Conservation (phyloP, 495 filamentous ascomycete genomes). For the Cladorrhinum samala region DNA sequence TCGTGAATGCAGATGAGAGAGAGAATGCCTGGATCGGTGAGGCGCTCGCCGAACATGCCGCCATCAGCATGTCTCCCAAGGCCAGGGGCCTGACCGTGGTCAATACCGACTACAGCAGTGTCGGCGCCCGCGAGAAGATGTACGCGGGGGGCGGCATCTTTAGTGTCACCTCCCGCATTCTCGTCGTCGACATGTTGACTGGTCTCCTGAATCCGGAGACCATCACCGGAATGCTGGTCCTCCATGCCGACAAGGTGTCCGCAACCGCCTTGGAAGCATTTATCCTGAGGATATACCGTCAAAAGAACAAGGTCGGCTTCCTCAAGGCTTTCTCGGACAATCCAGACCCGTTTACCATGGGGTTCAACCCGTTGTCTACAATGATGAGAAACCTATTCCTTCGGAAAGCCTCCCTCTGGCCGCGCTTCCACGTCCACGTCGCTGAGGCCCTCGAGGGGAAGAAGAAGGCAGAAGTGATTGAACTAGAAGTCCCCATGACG, state of each 20-base stretch:
- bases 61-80: constrained; percentile 65
- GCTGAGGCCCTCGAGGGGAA: constrained; percentile 83
- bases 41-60: constrained; percentile 88
- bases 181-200: constrained; percentile 87
- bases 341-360: constrained; percentile 84
- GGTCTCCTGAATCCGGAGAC: constrained; percentile 75
- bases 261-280: constrained; percentile 93
- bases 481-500: constrained; percentile 95
- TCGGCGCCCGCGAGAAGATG: constrained; percentile 80
- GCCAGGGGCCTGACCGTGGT: constrained; percentile 83
- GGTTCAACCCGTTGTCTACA: constrained; percentile 80
- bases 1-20: constrained; percentile 86
- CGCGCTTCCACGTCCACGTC: constrained; percentile 88
- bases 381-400: constrained; percentile 94
- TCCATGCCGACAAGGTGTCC: constrained; percentile 83
- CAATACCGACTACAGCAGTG: constrained; percentile 88
- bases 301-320: constrained; percentile 88
- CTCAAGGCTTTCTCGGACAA: constrained; percentile 95
- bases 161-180: constrained; percentile 91
- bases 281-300: constrained; percentile 86
- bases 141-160: constrained; percentile 86
- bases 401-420: constrained; percentile 83
- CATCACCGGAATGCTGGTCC: constrained; percentile 78
- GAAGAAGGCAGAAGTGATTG: constrained; percentile 93
- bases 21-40: constrained; percentile 95